Percentiles rank a stretch among this genome's conserved stretches.
phyloP scores from a whole-genome alignment of 163 green algal genomes.

The Chloromonas sp. region DNA sequence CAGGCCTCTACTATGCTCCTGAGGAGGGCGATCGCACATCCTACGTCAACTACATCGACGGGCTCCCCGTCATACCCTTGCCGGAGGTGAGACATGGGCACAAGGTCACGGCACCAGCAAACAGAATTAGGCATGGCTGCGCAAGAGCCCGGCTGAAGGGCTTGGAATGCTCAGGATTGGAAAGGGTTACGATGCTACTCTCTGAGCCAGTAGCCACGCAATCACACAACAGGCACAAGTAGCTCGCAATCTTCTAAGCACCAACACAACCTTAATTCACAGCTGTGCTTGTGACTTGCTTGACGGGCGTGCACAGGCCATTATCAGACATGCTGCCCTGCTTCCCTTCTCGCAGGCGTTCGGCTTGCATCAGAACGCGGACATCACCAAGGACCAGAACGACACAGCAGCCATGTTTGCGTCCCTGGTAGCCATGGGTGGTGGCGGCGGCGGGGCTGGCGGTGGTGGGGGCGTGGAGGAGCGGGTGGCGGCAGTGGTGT shows the following conservation, averaged over 20 bases:
- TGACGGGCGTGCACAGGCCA: too few species aligned
- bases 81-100: constrained; percentile 32
- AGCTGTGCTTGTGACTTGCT: too few species aligned
- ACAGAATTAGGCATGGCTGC: too few species aligned
- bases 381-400: constrained; percentile 70
- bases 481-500: constrained; percentile 42
- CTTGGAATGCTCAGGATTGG: too few species aligned
- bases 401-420: constrained; percentile 60
- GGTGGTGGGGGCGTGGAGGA: constrained; percentile 37
- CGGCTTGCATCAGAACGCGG: constrained; percentile 70
- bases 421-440: constrained; percentile 41
- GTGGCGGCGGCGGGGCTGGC: constrained; percentile 28
- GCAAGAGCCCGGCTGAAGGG: too few species aligned
- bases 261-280: too few species aligned
- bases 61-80: constrained; percentile 47
- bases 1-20: constrained; percentile 52
- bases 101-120: too few species aligned
- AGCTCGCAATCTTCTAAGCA: too few species aligned
- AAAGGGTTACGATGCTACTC: too few species aligned
- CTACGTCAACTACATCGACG: constrained; percentile 61
- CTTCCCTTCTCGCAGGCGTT: constrained; percentile 37
- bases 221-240: too few species aligned
- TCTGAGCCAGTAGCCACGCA: too few species aligned
- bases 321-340: too few species aligned
- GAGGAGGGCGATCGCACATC: constrained; percentile 34